Evolutionary conservation across 2,329 filamentous ascomycete genomes (phyloP), one percentile per base, ranked within the genome.

Genomic region (Ophioceras dolichostomum): DNA sequence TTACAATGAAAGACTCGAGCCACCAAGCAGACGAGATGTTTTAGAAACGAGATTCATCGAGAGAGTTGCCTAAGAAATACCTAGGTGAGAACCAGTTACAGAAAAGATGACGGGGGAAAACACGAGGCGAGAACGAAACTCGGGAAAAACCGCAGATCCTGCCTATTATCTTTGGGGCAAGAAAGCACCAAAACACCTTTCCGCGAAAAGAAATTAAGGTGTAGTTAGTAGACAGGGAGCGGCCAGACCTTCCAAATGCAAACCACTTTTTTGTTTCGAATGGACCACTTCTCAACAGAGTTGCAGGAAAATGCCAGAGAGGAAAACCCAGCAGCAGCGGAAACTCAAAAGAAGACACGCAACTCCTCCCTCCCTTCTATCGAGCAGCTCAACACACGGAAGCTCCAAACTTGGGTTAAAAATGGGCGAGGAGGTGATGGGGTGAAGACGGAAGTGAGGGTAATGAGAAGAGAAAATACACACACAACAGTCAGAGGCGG

Each of bases 371-470:
- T 38, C 38, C 30, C 41, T 43, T 43, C 43, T 43, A 45, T 38
- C 36, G 38, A 43, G 39, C 38, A 39, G 43, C 43, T 36, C 37
- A 41, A 32, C 41, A n/a, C n/a, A 39, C 38, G 37, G 38, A 42
- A 38, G 38, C 38, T 39, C 34, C 41, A 38, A 36, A 34, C 27
- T 39, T 36, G 43, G 35, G 34, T 34, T 33, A 31, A 37, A 42
- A 41, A 31, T 24, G 21, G 39, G 39, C 37, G 32, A 34, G 24
- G 39, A 36, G 40, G 39, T 41, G 19, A 29, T 36, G 42, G 20
- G 39, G 37, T 37, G 39, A 37, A 34, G 35, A 44, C 40, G 38
- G 34, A 35, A 40, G 34, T 36, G 30, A 36, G 35, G 27, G 30
- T 37, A 16, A 10, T 14, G 35, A 21, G 27, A 22, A n/a, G 21